Evolutionary conservation across 129 eudicot genomes (phyloP).

Genomic region (Pittosporum tobira): DNA sequence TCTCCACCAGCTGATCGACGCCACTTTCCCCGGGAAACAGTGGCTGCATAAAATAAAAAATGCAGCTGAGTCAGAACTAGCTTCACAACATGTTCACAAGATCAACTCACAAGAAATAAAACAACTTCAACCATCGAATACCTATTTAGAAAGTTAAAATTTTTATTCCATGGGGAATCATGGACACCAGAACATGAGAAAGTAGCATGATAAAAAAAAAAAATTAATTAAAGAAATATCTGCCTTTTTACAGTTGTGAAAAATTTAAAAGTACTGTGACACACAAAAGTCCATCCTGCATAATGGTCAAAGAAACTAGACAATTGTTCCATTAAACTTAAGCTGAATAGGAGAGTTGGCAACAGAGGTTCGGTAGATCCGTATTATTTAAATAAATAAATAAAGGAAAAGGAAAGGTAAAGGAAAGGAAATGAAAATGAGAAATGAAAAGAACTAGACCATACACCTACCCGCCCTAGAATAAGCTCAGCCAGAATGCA

Average conservation of each 20-base stretch:
- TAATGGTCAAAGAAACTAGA: not conserved
- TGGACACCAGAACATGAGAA: not conserved
- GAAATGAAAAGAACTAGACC: not conserved
- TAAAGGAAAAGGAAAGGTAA: too few species aligned
- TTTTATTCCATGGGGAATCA: not conserved
- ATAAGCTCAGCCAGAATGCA: constrained; percentile 95
- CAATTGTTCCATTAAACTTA: not conserved
- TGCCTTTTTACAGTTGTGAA: too few species aligned
- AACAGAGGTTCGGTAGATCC: not conserved
- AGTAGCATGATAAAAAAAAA: not conserved
- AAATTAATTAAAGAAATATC: too few species aligned
- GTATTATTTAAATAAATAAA: too few species aligned
- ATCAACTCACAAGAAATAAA: not conserved
- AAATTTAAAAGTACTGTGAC: too few species aligned
- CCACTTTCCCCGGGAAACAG: constrained; percentile 99
- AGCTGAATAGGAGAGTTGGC: not conserved
- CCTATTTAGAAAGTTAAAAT: not conserved
- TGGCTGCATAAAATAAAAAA: constrained; percentile 54
- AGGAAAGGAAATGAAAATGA: not conserved
- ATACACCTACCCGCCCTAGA: constrained; percentile 68
- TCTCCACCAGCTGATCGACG: constrained; percentile 91
- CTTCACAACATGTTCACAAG: not conserved
- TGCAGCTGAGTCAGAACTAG: constrained; percentile 8
- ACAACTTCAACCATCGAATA: not conserved
- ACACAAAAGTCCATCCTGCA: not conserved